Evolutionary conservation across 805 yeast species (phyloP), one percentile per base, ranked within the genome.

Genomic region (Wickerhamia fluorescens): DNA sequence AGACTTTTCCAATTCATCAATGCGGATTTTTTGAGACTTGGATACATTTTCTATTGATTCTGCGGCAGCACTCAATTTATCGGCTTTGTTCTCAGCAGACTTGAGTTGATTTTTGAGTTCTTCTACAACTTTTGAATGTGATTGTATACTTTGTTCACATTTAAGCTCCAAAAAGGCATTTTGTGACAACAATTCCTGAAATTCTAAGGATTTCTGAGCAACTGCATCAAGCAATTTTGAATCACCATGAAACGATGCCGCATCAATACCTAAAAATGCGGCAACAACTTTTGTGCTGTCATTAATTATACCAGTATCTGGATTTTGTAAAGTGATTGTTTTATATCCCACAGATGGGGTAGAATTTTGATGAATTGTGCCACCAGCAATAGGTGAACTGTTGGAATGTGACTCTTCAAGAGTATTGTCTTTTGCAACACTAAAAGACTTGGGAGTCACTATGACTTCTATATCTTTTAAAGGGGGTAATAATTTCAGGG

Each of bases 381-480:
- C 29, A 14, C 16, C 16, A 10, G 14, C 20, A 14, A 27, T 13
- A 3, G 47, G 47, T 4, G 56, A 55, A 7, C 55, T 41, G 33
- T 51, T 40, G 6, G 41, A 33, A 7, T 41, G 45, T 3, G 28
- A 15, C 2, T 16, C 22, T n/a, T 30, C 33, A 7, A 37, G 33
- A n/a, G 29, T 20, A 33, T 10, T 10, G 10, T 62, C 69, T 36
- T 45, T 53, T 12, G 69, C 68, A 13, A 63, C 68, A 20, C 44
- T 38, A 36, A 63, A 62, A 6, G 58, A 42, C 27, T 61, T 62
- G 2, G 69, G 69, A 1, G 69, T 63, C 6, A 46, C 51, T 12
- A 63, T 62, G 10, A 38, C 37, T 24, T 63, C 69, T 12, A 63
- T 62, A 30, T 62, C 68, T 37, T 63, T 63, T 16, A 63, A 43